A percentile compares a stretch with the other conserved stretches of the same genome.
phyloP scores from a whole-genome alignment of 306 rosid genomes.

The Astragalus glycyphyllos region DNA sequence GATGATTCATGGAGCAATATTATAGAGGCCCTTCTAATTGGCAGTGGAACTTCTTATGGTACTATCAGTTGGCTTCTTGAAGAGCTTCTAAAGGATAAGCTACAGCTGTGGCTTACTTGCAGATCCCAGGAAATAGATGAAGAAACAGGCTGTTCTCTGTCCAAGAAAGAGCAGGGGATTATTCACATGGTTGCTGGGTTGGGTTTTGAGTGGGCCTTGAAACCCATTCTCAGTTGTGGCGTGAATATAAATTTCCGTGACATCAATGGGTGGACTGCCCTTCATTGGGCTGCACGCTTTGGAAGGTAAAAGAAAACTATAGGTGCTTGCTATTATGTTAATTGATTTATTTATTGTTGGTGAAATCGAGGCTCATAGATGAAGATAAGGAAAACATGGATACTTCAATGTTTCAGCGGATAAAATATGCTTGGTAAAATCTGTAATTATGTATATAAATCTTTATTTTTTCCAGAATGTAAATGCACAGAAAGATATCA shows the following conservation, averaged over 20 bases:
- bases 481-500: not conserved
- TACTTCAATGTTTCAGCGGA: constrained; percentile 14
- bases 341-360: constrained; percentile 16
- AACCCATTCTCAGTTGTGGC: constrained; percentile 78
- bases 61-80: constrained; percentile 81
- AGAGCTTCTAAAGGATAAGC: constrained; percentile 87
- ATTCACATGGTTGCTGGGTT: constrained; percentile 95
- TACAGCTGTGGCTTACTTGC: constrained; percentile 74
- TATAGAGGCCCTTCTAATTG: constrained; percentile 75
- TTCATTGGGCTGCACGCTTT: constrained; percentile 96
- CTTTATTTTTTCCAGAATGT: too few relatives aligned
- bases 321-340: constrained; percentile 11
- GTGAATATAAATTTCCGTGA: constrained; percentile 94
- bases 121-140: constrained; percentile 51
- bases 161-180: constrained; percentile 93
- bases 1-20: constrained; percentile 76
- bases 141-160: constrained; percentile 64
- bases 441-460: not conserved
- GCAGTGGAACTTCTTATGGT: constrained; percentile 68
- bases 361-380: constrained; percentile 21
- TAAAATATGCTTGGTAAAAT: constrained; percentile 23
- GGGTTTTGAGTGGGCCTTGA: constrained; percentile 95
- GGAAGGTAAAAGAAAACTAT: constrained; percentile 71
- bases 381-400: constrained; percentile 27
- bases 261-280: constrained; percentile 92